phyloP scores from a whole-genome alignment of 2,329 filamentous ascomycete species.

The Penicillium griseofulvum region DNA sequence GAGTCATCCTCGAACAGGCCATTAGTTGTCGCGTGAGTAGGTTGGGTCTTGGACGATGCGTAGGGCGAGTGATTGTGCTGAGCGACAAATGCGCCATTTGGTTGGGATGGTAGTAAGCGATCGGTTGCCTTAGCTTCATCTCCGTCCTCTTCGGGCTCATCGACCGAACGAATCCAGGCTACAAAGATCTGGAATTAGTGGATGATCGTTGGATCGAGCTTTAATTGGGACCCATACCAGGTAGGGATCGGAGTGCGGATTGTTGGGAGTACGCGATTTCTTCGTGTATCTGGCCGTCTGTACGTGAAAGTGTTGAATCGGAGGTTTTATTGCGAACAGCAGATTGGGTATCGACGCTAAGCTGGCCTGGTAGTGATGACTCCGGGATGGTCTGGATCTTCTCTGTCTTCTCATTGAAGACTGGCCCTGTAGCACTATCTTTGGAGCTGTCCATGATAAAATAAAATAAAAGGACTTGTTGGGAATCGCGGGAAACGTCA shows the following conservation, averaged over 20 bases:
- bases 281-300: slow-evolving; percentile 17
- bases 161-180: slow-evolving; percentile 48
- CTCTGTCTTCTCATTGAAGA: slow-evolving; percentile 24
- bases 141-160: slow-evolving; percentile 36
- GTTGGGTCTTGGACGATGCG: slow-evolving; percentile 25
- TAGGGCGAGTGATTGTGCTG: slow-evolving; percentile 47
- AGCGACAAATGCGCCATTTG: slow-evolving; percentile 43
- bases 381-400: slow-evolving; percentile 16
- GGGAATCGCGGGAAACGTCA: slow-evolving; percentile 18
- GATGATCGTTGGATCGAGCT: slow-evolving; percentile 2
- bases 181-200: slow-evolving; percentile 8
- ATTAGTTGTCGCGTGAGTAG: slow-evolving; percentile 6
- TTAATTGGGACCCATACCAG: slow-evolving; percentile 28
- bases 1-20: slow-evolving; percentile 10
- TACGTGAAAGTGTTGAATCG: slow-evolving; percentile 21
- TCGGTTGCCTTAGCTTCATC: slow-evolving; percentile 34
- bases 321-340: slow-evolving; percentile 19
- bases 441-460: slow-evolving; percentile 21
- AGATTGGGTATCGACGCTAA: slow-evolving; percentile 23
- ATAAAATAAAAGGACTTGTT: neutral
- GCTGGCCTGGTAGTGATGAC: slow-evolving; percentile 10
- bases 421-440: slow-evolving; percentile 15
- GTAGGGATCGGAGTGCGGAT: slow-evolving; percentile 35
- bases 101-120: slow-evolving; percentile 37
- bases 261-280: slow-evolving; percentile 10